Conservation (phyloP, 2,329 filamentous ascomycete genomes). For the Fusarium cicatricum region DNA sequence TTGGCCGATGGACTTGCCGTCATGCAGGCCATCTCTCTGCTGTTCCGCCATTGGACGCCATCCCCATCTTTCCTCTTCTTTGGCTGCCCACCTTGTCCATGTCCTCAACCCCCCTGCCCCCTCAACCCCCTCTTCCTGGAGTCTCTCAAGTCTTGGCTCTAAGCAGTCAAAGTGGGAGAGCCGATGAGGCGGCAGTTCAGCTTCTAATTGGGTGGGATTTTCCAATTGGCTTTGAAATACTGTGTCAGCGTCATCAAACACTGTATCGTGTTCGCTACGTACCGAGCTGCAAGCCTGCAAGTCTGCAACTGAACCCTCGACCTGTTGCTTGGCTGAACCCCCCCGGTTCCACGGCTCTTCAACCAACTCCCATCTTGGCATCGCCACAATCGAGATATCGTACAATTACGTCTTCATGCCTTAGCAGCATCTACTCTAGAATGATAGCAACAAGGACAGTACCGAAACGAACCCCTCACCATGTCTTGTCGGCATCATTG, state of each 20-base stretch:
- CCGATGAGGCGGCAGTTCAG: constrained; percentile 26
- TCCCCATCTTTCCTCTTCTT: constrained; percentile 3
- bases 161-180: constrained; percentile 18
- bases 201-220: constrained; percentile 28
- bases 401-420: constrained; percentile 28
- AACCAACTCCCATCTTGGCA: constrained; percentile 35
- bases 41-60: constrained; percentile 20
- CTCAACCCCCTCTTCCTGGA: neutral
- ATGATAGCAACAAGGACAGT: neutral
- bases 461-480: neutral
- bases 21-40: constrained; percentile 31
- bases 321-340: neutral
- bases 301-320: constrained; percentile 4
- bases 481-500: neutral
- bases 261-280: constrained; percentile 24
- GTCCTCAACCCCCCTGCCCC: no score
- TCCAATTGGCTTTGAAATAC: constrained; percentile 35
- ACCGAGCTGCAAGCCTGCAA: constrained; percentile 16
- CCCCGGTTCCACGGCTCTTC: constrained; percentile 13
- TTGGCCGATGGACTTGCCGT: constrained; percentile 23
- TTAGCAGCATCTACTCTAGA: constrained; percentile 14
- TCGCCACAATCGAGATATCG: constrained; percentile 38
- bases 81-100: no score
- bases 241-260: constrained; percentile 21
- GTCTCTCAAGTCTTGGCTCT: neutral